Evolutionary conservation across 805 yeast genomes (phyloP).

Genomic region (Alloascoidea africana): DNA sequence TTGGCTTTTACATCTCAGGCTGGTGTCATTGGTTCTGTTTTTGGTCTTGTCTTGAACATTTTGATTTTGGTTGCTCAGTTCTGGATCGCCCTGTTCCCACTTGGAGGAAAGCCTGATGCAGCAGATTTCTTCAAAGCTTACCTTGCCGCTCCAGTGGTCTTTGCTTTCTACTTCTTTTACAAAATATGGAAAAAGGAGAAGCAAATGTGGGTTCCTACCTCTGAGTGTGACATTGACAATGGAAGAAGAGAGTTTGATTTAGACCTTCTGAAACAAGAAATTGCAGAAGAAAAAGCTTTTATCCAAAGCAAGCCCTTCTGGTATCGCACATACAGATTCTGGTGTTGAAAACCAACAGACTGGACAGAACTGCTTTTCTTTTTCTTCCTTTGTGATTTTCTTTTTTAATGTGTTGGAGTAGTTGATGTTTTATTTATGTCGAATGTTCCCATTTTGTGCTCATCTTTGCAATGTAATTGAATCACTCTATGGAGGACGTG

Average conservation of each 20-base stretch:
- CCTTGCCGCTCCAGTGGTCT: constrained; percentile 46
- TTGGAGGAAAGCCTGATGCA: constrained; percentile 47
- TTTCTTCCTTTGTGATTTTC: no score
- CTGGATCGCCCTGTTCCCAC: constrained; percentile 62
- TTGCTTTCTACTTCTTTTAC: constrained; percentile 42
- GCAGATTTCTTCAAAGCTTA: constrained; percentile 47
- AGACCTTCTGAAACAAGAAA: constrained; percentile 34
- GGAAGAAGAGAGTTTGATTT: constrained; percentile 41
- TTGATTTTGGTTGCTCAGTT: constrained; percentile 53
- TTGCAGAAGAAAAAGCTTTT: constrained; percentile 33
- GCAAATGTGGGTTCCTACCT: no score
- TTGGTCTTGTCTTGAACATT: constrained; percentile 39
- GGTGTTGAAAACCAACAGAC: constrained; percentile 37
- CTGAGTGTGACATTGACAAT: no score
- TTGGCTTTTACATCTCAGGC: constrained; percentile 45
- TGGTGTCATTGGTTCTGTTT: constrained; percentile 47
- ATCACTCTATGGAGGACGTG: no score
- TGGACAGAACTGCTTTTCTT: no score
- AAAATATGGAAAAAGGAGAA: no score
- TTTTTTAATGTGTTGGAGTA: no score
- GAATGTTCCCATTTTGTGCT: no score
- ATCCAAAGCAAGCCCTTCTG: constrained; percentile 29
- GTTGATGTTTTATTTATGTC: no score
- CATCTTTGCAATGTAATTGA: no score
- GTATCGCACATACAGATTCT: constrained; percentile 25